phyloP scores from a whole-genome alignment of 1,284 basidiomycete genomes.

The Polyporus tsugae region DNA sequence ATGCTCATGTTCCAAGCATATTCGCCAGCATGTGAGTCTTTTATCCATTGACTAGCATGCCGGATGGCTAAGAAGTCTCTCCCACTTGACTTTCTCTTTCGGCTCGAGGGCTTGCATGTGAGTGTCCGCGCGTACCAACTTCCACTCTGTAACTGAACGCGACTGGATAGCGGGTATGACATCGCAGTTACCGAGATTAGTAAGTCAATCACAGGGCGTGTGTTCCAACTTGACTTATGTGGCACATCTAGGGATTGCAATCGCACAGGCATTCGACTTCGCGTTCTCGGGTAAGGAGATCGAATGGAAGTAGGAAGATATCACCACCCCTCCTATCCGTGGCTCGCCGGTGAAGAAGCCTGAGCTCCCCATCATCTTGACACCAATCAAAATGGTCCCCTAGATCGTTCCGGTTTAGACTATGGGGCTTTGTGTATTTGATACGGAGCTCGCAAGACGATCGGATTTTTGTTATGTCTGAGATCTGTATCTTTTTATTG shows the following conservation, averaged over 20 bases:
- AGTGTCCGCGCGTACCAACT: conserved; percentile 7
- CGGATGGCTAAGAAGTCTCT: background rate
- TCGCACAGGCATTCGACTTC: conserved; percentile 25
- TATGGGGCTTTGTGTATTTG: background rate
- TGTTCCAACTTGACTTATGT: background rate
- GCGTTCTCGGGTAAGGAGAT: conserved; percentile 25
- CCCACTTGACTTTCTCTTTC: conserved; percentile 39
- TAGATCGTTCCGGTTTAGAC: background rate
- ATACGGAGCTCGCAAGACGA: background rate
- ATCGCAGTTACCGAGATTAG: conserved; percentile 17
- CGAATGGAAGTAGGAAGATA: conserved; percentile 24
- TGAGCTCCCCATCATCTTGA: conserved; percentile 11
- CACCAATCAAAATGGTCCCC: background rate
- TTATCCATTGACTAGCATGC: background rate
- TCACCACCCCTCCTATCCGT: conserved; percentile 27
- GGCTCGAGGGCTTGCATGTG: conserved; percentile 41
- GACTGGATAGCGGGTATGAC: conserved; percentile 16
- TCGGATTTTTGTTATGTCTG: background rate
- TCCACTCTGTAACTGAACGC: background rate
- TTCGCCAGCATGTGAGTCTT: conserved; percentile 34
- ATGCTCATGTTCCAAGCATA: conserved; percentile 37
- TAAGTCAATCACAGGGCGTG: background rate
- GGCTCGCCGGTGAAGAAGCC: conserved; percentile 18
- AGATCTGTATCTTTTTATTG: background rate
- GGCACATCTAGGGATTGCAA: conserved; percentile 14